These are phyloP conservation scores for Mikania micrantha DNA, from an alignment of 129 eudicot genomes.

Conservation along the genomic window DNA sequence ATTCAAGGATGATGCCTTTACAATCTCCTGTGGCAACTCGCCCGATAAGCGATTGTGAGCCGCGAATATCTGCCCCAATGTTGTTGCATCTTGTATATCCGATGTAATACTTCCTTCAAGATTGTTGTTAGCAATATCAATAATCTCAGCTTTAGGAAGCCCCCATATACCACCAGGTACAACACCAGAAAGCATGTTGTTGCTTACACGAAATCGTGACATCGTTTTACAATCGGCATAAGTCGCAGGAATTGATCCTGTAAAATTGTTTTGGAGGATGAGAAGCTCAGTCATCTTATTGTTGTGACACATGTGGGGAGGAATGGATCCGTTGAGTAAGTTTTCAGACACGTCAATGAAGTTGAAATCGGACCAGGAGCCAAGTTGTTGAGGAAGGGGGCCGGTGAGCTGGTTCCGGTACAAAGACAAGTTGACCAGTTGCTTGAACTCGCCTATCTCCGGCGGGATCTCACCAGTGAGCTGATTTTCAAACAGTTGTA, in stretches of 20 bases:
- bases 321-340: slow-evolving; percentile 61
- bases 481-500: slow-evolving; percentile 53
- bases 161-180: slow-evolving; percentile 52
- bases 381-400: slow-evolving; percentile 49
- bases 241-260: slow-evolving; percentile 44
- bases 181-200: slow-evolving; percentile 43
- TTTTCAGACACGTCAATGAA: slow-evolving; percentile 84
- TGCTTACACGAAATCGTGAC: slow-evolving; percentile 38
- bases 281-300: slow-evolving; percentile 37
- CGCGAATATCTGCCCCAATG: slow-evolving; percentile 42
- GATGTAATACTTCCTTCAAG: slow-evolving; percentile 53
- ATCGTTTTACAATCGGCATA: slow-evolving; percentile 38
- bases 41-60: slow-evolving; percentile 69
- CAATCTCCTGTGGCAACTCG: slow-evolving; percentile 46
- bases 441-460: slow-evolving; percentile 64
- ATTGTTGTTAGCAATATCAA: slow-evolving; percentile 33
- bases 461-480: slow-evolving; percentile 58
- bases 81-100: slow-evolving; percentile 46
- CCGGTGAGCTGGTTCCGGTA: slow-evolving; percentile 66
- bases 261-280: slow-evolving; percentile 42
- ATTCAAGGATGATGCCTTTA: slow-evolving; percentile 40
- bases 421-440: slow-evolving; percentile 46
- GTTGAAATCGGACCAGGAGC: slow-evolving; percentile 52
- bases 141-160: slow-evolving; percentile 31
- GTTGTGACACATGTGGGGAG: slow-evolving; percentile 44